Conservation (phyloP, 176 grass and related monocot genomes). For the Oryza australiensis region DNA sequence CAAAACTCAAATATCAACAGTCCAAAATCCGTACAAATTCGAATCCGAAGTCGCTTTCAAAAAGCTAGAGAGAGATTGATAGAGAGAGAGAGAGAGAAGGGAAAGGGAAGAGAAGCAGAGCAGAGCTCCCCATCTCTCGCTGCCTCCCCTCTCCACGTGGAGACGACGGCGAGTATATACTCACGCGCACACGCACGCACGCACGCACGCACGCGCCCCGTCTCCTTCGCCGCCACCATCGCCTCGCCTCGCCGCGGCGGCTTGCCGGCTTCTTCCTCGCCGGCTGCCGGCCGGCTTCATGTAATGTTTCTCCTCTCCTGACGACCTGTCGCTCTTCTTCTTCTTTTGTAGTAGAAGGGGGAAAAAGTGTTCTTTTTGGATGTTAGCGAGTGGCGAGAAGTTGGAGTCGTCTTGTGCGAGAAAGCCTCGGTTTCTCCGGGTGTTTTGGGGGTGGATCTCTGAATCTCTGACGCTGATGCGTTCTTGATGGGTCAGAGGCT, state of each 20-base stretch:
- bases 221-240: background rate
- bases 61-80: background rate
- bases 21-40: background rate
- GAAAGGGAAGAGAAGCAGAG: slow-evolving; percentile 2
- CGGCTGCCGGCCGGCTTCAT: background rate
- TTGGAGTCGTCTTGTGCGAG: background rate
- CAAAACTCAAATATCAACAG: background rate
- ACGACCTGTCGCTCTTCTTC: background rate
- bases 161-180: slow-evolving; percentile 7
- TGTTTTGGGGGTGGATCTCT: slow-evolving; percentile 12
- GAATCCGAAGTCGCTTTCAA: background rate
- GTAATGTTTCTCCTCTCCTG: slow-evolving; percentile 9
- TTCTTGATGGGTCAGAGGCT: slow-evolving; percentile 26
- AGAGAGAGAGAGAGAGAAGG: background rate
- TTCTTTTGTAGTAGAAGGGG: background rate
- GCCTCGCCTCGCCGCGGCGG: background rate
- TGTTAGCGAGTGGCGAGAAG: background rate
- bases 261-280: background rate
- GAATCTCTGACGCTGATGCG: slow-evolving; percentile 14
- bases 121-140: background rate
- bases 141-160: slow-evolving; percentile 40
- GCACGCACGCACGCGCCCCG: slow-evolving; percentile 18
- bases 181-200: slow-evolving; percentile 4
- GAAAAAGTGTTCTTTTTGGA: background rate
- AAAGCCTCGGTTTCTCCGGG: background rate